phyloP scores from a whole-genome alignment of 2,329 filamentous ascomycete genomes.

The Curvularia spicifera region DNA sequence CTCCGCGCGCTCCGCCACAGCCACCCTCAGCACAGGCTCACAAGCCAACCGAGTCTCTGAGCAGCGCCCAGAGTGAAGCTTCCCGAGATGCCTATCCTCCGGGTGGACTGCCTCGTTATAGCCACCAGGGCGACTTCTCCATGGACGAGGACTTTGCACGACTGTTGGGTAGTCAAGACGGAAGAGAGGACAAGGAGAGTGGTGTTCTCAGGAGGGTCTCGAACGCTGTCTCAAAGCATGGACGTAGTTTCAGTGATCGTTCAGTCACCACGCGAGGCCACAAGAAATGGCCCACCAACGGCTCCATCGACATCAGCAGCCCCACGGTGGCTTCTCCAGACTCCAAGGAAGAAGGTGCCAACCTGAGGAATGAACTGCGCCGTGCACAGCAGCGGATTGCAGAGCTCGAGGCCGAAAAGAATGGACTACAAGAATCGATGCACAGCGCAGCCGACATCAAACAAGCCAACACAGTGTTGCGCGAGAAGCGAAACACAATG shows the following conservation, averaged over 20 bases:
- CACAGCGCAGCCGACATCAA: conserved; percentile 68
- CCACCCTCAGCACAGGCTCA: conserved; percentile 51
- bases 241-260: conserved; percentile 80
- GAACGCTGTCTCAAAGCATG: conserved; percentile 85
- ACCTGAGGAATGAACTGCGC: conserved; percentile 72
- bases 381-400: conserved; percentile 83
- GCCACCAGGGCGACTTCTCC: conserved; percentile 82
- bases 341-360: conserved; percentile 53
- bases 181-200: conserved; percentile 50
- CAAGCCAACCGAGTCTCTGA: conserved; percentile 53
- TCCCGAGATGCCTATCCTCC: conserved; percentile 38
- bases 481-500: conserved; percentile 94
- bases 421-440: conserved; percentile 58
- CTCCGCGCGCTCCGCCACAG: conserved; percentile 54
- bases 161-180: conserved; percentile 77
- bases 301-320: conserved; percentile 67
- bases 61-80: conserved; percentile 52
- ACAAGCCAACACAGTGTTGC: conserved; percentile 82
- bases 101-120: conserved; percentile 58
- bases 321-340: conserved; percentile 68
- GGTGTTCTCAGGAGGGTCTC: conserved; percentile 83
- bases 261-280: conserved; percentile 45
- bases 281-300: conserved; percentile 52
- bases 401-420: conserved; percentile 83
- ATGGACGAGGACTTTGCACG: conserved; percentile 96